Evolutionary conservation across 352 stramenopile genomes (phyloP), one percentile per base, ranked within the genome.

Genomic region (Phytophthora hybrid): DNA sequence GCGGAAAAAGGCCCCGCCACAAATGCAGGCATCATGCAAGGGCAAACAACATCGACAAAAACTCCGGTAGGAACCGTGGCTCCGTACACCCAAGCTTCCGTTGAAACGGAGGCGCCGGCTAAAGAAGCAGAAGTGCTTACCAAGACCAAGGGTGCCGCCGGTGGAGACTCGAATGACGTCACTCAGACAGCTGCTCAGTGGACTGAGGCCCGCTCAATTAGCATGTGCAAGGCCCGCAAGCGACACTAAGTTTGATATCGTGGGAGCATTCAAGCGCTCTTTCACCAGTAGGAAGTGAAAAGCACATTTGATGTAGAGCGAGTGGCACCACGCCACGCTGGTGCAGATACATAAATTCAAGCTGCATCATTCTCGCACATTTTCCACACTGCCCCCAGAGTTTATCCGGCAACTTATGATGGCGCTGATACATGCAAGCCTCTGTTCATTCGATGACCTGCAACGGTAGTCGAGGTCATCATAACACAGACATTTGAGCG

Each of bases 191-290:
- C 29, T 13, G 37, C 18, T 19, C 18, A 21, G 41, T 21, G 10
- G 37, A 44, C 41, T 49, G 41, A 49, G 41, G 41, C 41, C 16
- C 41, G 41, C 41, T 49, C 41, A 14, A 49, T 18, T 7, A 49
- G 41, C 7, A 49, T 18, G 21, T 65, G 59, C 46, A 65, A 65
- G n/a, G 16, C 57, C 10, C 59, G 59, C 46, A 65, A 47, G 46
- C 26, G 59, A n/a, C 26, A 23, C 46, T 66, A 41, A 62, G n/a
- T 4, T 47, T n/a, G n/a, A n/a, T n/a, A n/a, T n/a, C n/a, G n/a
- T n/a, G n/a, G 41, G n/a, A 21, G 41, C 10, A 14, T 44, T 16
- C 5, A 18, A 44, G 37, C 37, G 37, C 37, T 44, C 37, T 44
- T 18, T 44, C 37, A 44, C 37, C 37, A 44, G 14, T 44, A 14